Percentiles rank a stretch among this genome's conserved stretches.
Evolutionary conservation across 345 rosid species (phyloP).

Genomic region (Eutrema yunnanense): DNA sequence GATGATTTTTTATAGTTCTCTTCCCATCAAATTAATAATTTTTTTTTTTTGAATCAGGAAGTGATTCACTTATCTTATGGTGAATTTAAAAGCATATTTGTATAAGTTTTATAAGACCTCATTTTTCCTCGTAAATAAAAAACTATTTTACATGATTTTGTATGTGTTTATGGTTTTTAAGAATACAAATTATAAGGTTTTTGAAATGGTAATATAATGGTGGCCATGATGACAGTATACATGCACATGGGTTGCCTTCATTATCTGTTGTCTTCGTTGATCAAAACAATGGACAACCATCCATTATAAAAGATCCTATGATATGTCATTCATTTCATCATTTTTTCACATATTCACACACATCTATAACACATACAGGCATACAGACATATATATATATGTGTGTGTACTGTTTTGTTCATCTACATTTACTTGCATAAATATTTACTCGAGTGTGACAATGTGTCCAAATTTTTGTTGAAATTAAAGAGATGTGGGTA

Average conservation of each 20-base stretch:
- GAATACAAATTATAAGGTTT: conserved; percentile 11
- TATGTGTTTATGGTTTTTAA: background rate
- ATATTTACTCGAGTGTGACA: background rate
- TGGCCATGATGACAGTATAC: conserved; percentile 23
- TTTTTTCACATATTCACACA: background rate
- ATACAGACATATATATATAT: background rate
- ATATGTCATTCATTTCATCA: conserved; percentile 16
- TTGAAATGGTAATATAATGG: conserved; percentile 7
- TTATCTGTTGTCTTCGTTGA: conserved; percentile 27
- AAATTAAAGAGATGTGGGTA: background rate
- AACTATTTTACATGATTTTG: background rate
- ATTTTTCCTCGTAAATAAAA: background rate
- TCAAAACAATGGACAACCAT: conserved; percentile 24
- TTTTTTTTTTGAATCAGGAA: background rate
- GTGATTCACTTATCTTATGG: background rate
- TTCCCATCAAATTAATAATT: background rate
- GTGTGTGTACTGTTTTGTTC: background rate
- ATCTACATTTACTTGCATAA: background rate
- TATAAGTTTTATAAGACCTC: background rate
- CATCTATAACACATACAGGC: background rate
- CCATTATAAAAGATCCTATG: conserved; percentile 10
- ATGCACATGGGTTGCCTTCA: conserved; percentile 34
- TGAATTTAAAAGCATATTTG: background rate
- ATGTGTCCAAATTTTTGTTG: background rate
- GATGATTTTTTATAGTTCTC: background rate